Conservation (phyloP, 345 rosid species). For the Diplotaxis tenuifolia region DNA sequence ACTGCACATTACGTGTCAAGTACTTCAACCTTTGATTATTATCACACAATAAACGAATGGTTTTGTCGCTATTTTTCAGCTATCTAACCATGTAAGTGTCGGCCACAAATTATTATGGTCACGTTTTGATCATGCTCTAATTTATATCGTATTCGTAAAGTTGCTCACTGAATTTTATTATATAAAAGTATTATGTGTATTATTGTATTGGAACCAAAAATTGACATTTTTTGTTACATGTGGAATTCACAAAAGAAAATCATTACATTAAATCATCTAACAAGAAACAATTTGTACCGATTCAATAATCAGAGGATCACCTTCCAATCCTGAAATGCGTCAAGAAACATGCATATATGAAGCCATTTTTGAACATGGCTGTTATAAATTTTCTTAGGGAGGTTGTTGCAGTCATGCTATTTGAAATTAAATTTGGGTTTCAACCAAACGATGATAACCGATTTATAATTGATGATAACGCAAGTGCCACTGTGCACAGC, state of each 20-base stretch:
- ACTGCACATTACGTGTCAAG: not conserved
- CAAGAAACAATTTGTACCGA: not conserved
- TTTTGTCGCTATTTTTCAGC: slow-evolving; percentile 1
- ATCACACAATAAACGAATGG: not conserved
- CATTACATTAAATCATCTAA: not conserved
- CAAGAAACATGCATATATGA: not conserved
- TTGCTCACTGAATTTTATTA: not conserved
- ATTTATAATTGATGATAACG: not conserved
- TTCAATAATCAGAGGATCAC: not conserved
- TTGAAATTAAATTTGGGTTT: not conserved
- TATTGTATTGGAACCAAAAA: not conserved
- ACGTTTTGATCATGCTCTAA: not conserved
- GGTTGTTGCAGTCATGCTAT: not conserved
- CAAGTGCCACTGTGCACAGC: too few species aligned
- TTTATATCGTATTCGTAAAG: not conserved
- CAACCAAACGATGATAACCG: not conserved
- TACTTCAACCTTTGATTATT: not conserved
- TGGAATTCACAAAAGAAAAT: not conserved
- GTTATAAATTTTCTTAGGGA: not conserved
- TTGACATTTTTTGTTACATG: not conserved
- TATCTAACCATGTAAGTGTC: not conserved
- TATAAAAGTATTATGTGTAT: not conserved
- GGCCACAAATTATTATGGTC: not conserved
- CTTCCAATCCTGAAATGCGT: not conserved
- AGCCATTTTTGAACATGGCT: not conserved